Percentiles rank a stretch among this genome's conserved stretches.
Conservation (phyloP, 176 grass and related monocot genomes). For the Lolium multiflorum region DNA sequence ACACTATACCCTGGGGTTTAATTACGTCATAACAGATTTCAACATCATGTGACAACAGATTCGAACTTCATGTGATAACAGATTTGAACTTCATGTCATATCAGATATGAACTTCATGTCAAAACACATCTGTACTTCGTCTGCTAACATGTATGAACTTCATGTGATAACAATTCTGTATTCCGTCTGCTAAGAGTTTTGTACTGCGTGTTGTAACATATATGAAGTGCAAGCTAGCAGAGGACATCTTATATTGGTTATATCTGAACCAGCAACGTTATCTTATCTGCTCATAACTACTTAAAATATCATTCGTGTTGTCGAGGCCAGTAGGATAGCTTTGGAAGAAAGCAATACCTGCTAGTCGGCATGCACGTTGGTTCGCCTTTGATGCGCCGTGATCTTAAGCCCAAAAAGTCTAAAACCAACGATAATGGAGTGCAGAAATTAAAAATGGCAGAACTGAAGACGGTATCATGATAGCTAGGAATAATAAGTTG, state of each 20-base stretch:
- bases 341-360: background rate
- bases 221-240: background rate
- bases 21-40: no score
- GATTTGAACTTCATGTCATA: no score
- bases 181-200: no score
- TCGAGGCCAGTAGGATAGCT: constrained; percentile 16
- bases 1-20: no score
- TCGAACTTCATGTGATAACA: no score
- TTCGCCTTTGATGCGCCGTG: background rate
- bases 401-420: background rate
- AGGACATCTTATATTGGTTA: constrained; percentile 45
- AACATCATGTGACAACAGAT: no score
- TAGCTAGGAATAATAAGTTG: background rate
- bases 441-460: background rate
- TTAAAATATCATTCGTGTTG: constrained; percentile 25
- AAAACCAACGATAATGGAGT: background rate
- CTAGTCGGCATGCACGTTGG: background rate
- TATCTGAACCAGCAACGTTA: constrained; percentile 20
- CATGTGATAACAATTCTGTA: no score
- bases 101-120: no score
- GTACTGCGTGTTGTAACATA: no score
- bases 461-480: background rate
- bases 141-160: no score
- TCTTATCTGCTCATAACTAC: constrained; percentile 34
- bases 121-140: no score